These are phyloP conservation scores for Fusarium coffeatum DNA, from an alignment of 2,329 filamentous ascomycete species.

Conservation along the genomic window DNA sequence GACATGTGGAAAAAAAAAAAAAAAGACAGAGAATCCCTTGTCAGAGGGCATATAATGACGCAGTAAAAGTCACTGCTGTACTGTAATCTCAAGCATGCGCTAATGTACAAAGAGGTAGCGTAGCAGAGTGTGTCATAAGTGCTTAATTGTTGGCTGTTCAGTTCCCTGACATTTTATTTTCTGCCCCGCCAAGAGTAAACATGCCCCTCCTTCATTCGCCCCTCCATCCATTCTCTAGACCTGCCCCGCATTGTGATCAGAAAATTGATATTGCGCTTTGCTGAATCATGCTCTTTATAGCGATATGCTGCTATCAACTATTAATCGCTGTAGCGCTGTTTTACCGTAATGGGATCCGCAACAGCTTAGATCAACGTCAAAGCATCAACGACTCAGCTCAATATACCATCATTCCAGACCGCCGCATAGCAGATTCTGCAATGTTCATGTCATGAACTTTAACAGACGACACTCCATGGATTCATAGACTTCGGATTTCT, in stretches of 20 bases:
- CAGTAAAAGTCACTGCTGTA: slow-evolving; percentile 38
- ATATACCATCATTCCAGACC: slow-evolving; percentile 29
- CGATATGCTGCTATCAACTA: slow-evolving; percentile 33
- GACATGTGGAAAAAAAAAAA: slow-evolving; percentile 12
- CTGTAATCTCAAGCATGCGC: slow-evolving; percentile 32
- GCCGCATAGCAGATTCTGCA: slow-evolving; percentile 26
- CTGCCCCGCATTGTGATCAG: slow-evolving; percentile 39
- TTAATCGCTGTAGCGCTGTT: slow-evolving; percentile 33
- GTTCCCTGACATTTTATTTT: slow-evolving; percentile 27
- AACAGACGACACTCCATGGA: slow-evolving; percentile 37
- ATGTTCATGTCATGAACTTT: slow-evolving; percentile 44
- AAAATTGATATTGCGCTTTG: slow-evolving; percentile 18
- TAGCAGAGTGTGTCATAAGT: slow-evolving; percentile 29
- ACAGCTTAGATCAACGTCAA: slow-evolving; percentile 39
- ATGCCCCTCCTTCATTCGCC: slow-evolving; percentile 45
- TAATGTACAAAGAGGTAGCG: slow-evolving; percentile 4
- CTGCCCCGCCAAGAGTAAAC: slow-evolving; percentile 42
- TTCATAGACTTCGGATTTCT: slow-evolving; percentile 23
- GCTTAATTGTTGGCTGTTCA: slow-evolving; percentile 30
- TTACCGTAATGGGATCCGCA: slow-evolving; percentile 41
- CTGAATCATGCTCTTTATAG: slow-evolving; percentile 9
- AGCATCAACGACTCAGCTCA: slow-evolving; percentile 41
- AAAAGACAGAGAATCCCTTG: slow-evolving; percentile 7
- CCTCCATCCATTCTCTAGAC: slow-evolving; percentile 31
- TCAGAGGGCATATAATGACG: slow-evolving; percentile 36